Evolutionary conservation across 2,329 filamentous ascomycete genomes (phyloP).

Genomic region (Nigrospora sphaerica): DNA sequence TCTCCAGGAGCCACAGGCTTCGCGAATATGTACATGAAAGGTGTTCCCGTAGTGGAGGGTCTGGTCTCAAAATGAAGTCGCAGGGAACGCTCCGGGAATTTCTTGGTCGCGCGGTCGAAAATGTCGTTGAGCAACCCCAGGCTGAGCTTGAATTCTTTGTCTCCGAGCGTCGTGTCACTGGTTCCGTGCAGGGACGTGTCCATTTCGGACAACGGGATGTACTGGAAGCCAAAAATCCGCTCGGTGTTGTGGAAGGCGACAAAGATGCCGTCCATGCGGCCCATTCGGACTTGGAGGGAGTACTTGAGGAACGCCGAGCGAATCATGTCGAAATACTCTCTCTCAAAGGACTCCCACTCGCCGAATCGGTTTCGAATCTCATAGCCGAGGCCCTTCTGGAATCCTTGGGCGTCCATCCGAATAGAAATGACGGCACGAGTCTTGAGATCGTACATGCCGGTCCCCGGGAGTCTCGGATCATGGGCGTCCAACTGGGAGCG

Average conservation of each 20-base stretch:
- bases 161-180: conserved; percentile 56
- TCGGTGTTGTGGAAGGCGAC: conserved; percentile 93
- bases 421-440: conserved; percentile 87
- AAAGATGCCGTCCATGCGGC: conserved; percentile 97
- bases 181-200: conserved; percentile 85
- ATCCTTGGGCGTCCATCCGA: conserved; percentile 73
- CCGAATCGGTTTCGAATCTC: conserved; percentile 74
- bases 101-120: conserved; percentile 65
- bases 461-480: conserved; percentile 78
- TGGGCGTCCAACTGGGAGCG: conserved; percentile 90
- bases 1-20: conserved; percentile 71
- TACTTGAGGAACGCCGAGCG: conserved; percentile 93
- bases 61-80: conserved; percentile 79
- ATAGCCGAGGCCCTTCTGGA: conserved; percentile 73
- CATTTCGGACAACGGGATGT: conserved; percentile 81
- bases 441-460: conserved; percentile 93
- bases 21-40: conserved; percentile 84
- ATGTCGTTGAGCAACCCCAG: conserved; percentile 72
- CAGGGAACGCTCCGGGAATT: conserved; percentile 69
- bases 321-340: conserved; percentile 96
- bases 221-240: conserved; percentile 97
- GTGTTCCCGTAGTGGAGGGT: conserved; percentile 31
- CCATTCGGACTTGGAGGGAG: conserved; percentile 92
- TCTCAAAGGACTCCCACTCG: conserved; percentile 83
- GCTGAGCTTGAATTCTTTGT: conserved; percentile 80